Conservation (phyloP, 176 grass and related monocot genomes). For the Ensete glaucum region DNA sequence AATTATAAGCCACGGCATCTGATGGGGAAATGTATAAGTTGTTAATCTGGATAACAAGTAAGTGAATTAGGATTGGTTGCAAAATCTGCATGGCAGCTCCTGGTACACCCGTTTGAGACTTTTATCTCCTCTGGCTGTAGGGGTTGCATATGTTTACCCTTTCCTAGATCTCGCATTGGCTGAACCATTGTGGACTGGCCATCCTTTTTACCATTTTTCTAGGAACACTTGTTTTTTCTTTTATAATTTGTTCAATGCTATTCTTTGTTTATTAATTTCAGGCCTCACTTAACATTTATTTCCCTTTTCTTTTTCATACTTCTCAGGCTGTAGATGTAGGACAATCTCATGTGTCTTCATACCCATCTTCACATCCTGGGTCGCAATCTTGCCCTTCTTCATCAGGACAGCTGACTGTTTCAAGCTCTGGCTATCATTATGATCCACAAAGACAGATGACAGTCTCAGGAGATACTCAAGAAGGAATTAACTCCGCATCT, state of each 20-base stretch:
- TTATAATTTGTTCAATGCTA: not conserved
- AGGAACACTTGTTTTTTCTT: not conserved
- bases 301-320: not conserved
- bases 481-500: slow-evolving; percentile 29
- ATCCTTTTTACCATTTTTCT: not conserved
- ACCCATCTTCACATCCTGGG: slow-evolving; percentile 36
- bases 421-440: slow-evolving; percentile 45
- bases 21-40: not conserved
- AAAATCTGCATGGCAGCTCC: not conserved
- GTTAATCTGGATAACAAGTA: not conserved
- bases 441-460: slow-evolving; percentile 58
- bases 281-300: not conserved
- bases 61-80: not conserved
- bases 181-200: not conserved
- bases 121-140: not conserved
- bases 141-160: not conserved
- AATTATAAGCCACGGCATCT: not conserved
- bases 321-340: slow-evolving; percentile 37
- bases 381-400: slow-evolving; percentile 50
- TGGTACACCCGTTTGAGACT: not conserved
- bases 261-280: not conserved
- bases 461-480: slow-evolving; percentile 45
- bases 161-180: too few species aligned
- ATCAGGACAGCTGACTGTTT: slow-evolving; percentile 25
- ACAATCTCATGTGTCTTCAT: slow-evolving; percentile 47